Evolutionary conservation across 2,329 filamentous ascomycete genomes (phyloP).

Genomic region (Botrytis hyacinthi): DNA sequence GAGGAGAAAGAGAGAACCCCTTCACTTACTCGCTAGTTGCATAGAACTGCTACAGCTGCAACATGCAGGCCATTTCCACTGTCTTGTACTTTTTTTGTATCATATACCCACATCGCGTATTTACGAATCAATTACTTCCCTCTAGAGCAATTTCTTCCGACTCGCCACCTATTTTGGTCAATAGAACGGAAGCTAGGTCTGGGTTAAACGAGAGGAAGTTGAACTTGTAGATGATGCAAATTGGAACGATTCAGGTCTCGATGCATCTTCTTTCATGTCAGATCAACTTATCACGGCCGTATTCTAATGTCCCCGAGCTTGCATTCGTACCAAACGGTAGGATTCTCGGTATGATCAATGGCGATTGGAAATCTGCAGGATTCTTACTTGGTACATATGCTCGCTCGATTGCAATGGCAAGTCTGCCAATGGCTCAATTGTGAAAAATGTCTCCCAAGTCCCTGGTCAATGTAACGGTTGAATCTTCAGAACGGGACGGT

Average conservation of each 20-base stretch:
- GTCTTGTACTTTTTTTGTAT: conserved; percentile 6
- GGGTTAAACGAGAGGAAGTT: neutral
- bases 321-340: conserved; percentile 9
- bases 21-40: conserved; percentile 21
- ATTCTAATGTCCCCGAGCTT: conserved; percentile 7
- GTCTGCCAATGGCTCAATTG: neutral
- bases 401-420: conserved; percentile 2
- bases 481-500: conserved; percentile 10
- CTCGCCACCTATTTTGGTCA: conserved; percentile 3
- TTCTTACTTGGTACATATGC: conserved; percentile 6
- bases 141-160: conserved; percentile 1
- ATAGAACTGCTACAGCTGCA: conserved; percentile 11
- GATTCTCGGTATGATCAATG: conserved; percentile 2
- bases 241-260: neutral
- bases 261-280: conserved; percentile 3
- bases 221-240: conserved; percentile 6
- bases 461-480: conserved; percentile 8
- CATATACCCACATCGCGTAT: conserved; percentile 4
- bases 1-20: neutral
- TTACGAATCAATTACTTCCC: conserved; percentile 4
- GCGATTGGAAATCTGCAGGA: neutral
- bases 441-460: neutral
- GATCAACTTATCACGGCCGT: conserved; percentile 12
- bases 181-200: neutral
- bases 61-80: conserved; percentile 13